phyloP scores from a whole-genome alignment of 2,329 filamentous ascomycete genomes.

The Hypoxylon sp. region DNA sequence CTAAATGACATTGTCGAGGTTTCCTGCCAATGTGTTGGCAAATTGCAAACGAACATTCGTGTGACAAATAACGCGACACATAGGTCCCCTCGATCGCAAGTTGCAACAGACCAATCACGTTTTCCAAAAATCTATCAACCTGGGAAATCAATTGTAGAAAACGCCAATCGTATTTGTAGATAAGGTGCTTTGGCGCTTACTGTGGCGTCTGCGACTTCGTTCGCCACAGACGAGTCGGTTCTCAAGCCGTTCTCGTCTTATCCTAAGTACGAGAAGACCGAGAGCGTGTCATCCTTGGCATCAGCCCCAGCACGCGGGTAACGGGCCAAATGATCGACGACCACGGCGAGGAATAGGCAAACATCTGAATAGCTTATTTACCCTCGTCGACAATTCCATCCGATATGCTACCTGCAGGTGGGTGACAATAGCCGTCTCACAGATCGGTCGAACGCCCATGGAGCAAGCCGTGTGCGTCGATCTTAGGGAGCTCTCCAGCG shows the following conservation, averaged over 20 bases:
- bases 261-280: conserved; percentile 17
- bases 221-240: conserved; percentile 11
- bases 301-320: conserved; percentile 26
- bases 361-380: conserved; percentile 25
- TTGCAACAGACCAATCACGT: conserved; percentile 9
- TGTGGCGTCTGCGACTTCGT: conserved; percentile 21
- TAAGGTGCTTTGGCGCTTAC: conserved; percentile 31
- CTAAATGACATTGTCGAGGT: conserved; percentile 4
- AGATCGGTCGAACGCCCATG: conserved; percentile 42
- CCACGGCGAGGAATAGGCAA: conserved; percentile 21
- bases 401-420: conserved; percentile 36
- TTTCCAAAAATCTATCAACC: conserved; percentile 20
- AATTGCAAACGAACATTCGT: conserved; percentile 16
- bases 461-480: conserved; percentile 43
- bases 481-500: conserved; percentile 40
- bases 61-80: conserved; percentile 18
- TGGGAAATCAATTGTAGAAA: conserved; percentile 9
- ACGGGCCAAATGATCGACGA: conserved; percentile 34
- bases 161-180: conserved; percentile 3
- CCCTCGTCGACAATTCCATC: conserved; percentile 30
- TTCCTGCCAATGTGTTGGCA: background rate
- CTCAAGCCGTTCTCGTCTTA: conserved; percentile 21
- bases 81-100: conserved; percentile 24
- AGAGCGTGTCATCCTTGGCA: conserved; percentile 25
- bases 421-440: conserved; percentile 32